Conservation (phyloP, 2,329 filamentous ascomycete genomes). For the Aspergillus proliferans region DNA sequence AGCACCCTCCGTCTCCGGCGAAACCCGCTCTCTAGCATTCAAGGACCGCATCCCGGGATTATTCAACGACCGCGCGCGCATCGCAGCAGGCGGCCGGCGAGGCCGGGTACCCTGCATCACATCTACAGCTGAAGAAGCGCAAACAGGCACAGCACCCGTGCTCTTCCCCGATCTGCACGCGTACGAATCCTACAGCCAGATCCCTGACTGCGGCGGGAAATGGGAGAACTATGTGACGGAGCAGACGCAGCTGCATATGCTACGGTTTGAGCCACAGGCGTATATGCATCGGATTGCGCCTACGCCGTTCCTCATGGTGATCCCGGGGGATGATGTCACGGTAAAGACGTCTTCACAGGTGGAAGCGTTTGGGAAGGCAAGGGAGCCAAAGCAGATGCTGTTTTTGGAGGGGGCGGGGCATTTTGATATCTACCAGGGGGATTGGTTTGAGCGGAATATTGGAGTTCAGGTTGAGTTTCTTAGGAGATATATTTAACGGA, state of each 20-base stretch:
- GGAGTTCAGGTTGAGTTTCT: constrained; percentile 28
- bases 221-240: constrained; percentile 13
- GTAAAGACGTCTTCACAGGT: constrained; percentile 24
- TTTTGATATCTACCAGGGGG: constrained; percentile 35
- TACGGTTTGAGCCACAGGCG: constrained; percentile 23
- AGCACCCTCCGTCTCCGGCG: constrained; percentile 22
- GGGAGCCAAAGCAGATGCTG: constrained; percentile 36
- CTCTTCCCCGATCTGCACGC: too few relatives aligned
- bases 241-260: constrained; percentile 30
- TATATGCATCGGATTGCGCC: neutral
- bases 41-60: constrained; percentile 10
- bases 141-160: too few relatives aligned
- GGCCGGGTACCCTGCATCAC: constrained; percentile 23
- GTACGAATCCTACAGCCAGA: too few relatives aligned
- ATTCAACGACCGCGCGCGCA: constrained; percentile 28
- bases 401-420: constrained; percentile 33
- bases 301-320: neutral
- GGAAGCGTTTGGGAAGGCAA: constrained; percentile 14
- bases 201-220: neutral
- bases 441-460: constrained; percentile 19
- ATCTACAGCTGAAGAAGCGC: neutral
- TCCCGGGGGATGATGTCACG: constrained; percentile 31
- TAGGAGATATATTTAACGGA: neutral
- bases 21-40: too few relatives aligned
- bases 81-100: constrained; percentile 16